Evolutionary conservation across 805 yeast genomes (phyloP).

Genomic region (Ogataea paradorogensis): DNA sequence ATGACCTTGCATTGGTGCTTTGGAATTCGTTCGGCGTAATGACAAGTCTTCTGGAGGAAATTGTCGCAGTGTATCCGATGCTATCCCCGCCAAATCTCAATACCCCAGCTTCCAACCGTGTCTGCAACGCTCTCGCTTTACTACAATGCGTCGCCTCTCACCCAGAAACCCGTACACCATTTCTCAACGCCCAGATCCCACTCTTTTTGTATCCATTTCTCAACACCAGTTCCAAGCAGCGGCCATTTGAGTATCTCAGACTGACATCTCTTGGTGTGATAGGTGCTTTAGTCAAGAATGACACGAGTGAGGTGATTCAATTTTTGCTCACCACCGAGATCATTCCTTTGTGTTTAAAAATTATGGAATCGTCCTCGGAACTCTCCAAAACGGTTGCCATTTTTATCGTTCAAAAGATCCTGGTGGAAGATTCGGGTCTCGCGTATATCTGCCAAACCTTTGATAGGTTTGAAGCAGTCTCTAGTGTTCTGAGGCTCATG

Average conservation of each 20-base stretch:
- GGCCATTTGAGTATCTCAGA: conserved; percentile 91
- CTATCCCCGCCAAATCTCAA: conserved; percentile 83
- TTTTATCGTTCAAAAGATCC: conserved; percentile 88
- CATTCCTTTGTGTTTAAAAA: conserved; percentile 88
- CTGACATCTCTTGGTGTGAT: conserved; percentile 93
- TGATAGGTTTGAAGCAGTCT: conserved; percentile 92
- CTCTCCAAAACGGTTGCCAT: conserved; percentile 94
- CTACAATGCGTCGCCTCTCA: conserved; percentile 97
- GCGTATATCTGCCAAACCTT: conserved; percentile 91
- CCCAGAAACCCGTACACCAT: conserved; percentile 80
- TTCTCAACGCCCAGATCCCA: conserved; percentile 88
- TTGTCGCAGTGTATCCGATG: conserved; percentile 84
- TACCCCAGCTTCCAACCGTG: conserved; percentile 86
- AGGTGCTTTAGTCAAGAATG: conserved; percentile 95
- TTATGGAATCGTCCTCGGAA: conserved; percentile 94
- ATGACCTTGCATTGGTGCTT: conserved; percentile 84
- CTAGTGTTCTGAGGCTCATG: conserved; percentile 80
- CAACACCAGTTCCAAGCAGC: conserved; percentile 84
- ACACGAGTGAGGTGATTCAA: conserved; percentile 90
- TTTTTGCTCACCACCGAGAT: conserved; percentile 93
- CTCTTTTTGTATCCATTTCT: conserved; percentile 89
- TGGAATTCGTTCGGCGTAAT: conserved; percentile 98
- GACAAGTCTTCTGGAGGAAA: conserved; percentile 87
- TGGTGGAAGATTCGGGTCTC: conserved; percentile 88
- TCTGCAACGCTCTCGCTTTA: conserved; percentile 91